Evolutionary conservation across 345 rosid species (phyloP), one percentile per base, ranked within the genome.

Genomic region (Mallotus nudiflorus): DNA sequence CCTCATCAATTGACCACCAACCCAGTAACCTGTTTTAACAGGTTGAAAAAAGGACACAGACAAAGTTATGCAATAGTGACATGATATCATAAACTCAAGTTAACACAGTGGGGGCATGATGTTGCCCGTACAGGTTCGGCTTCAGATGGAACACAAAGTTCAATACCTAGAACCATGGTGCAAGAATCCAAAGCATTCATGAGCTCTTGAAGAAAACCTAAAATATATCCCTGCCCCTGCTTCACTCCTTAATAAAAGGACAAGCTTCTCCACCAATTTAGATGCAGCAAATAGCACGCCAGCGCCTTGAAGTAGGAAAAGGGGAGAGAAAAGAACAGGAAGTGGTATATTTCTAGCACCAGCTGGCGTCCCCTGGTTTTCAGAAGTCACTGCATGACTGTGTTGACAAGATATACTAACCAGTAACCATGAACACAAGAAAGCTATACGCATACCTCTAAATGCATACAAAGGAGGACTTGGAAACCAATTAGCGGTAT

Each of bases 1-100:
- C 97, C 78, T 95, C 98, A 74, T 95, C 98, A 74, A 95, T 95
- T 14, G 99, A 95, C 99, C 99, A 95, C 99, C 99, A 95, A 58
- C 99, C 99, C 73, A 95, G 63, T 66, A 95, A 80, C 85, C 98
- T 95, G 90, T 25, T 67, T 66, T 46, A 51, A 67, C 33, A 74
- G 56, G 74, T 70, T 56, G 67, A 24, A 76, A 31, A n/a, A 72
- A 18, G 50, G 35, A 57, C 52, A 61, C n/a, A 51, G 39, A 68
- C 52, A 44, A 50, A 25, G 56, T 46, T 62, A 10, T 55, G 57
- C 51, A 35, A 40, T 20, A 27, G 6, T 24, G 50, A 39, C 19
- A 73, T 28, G 19, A 27, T 69, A n/a, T 74, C 57, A 71, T 37
- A 71, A 18, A 48, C 54, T 9, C 6, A 24, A 39, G 33, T 48